phyloP scores from a whole-genome alignment of 495 filamentous ascomycete species.

The Lophiotrema nucula region DNA sequence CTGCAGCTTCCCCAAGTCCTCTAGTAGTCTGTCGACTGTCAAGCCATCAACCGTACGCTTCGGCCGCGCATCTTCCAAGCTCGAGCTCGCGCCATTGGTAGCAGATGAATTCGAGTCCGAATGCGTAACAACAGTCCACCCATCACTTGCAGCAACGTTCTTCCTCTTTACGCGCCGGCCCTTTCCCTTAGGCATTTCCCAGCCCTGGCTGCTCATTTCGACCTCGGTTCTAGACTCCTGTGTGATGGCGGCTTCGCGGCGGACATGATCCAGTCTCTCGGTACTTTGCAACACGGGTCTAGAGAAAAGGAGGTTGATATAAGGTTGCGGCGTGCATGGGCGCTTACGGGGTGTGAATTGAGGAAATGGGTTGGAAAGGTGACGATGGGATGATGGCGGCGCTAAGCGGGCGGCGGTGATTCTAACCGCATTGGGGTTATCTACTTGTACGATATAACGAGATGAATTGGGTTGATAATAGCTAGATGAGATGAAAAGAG shows the following conservation, averaged over 20 bases:
- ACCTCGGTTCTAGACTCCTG: no score
- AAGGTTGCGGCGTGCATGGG: slow-evolving; percentile 20
- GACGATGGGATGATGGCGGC: neutral
- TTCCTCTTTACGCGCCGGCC: slow-evolving; percentile 23
- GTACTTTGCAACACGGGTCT: no score
- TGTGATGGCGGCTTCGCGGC: no score
- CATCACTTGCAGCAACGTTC: slow-evolving; percentile 8
- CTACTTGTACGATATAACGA: no score
- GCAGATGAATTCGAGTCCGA: neutral
- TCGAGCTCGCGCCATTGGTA: neutral
- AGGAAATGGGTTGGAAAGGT: neutral
- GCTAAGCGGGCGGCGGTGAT: neutral
- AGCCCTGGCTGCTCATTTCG: neutral
- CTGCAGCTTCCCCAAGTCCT: slow-evolving; percentile 6
- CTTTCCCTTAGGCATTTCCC: neutral
- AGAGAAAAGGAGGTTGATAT: neutral
- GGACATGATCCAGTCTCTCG: no score
- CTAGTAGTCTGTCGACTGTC: slow-evolving; percentile 14
- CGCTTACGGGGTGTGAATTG: neutral
- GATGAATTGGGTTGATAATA: no score
- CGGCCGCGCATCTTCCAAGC: neutral
- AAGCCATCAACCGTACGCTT: slow-evolving; percentile 8
- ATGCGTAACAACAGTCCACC: slow-evolving; percentile 24
- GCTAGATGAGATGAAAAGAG: no score
- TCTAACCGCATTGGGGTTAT: neutral